phyloP scores from a whole-genome alignment of 2,329 filamentous ascomycete species.

The Colletotrichum shisoi region DNA sequence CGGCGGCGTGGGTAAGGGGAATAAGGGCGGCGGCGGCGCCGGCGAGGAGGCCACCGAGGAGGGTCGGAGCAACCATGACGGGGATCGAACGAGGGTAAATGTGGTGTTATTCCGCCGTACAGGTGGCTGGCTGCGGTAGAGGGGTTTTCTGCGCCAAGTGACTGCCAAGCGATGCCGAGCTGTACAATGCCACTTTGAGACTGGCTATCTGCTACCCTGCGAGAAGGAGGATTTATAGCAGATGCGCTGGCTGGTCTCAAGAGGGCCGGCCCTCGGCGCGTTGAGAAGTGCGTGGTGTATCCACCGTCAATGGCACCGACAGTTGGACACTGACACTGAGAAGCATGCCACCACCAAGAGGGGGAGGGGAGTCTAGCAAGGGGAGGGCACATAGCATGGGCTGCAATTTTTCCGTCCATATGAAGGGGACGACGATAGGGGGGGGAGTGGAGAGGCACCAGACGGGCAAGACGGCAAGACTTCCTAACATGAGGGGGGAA shows the following conservation, averaged over 20 bases:
- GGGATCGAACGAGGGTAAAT: not conserved
- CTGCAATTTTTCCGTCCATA: slow-evolving; percentile 33
- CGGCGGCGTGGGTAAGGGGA: slow-evolving; percentile 27
- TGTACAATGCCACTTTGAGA: not conserved
- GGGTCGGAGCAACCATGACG: slow-evolving; percentile 32
- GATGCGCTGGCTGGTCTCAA: not conserved
- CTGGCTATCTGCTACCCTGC: slow-evolving; percentile 1
- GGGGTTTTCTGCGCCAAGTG: slow-evolving; percentile 18
- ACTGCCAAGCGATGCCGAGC: slow-evolving; percentile 29
- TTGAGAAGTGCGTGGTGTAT: slow-evolving; percentile 1
- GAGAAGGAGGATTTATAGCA: slow-evolving; percentile 34
- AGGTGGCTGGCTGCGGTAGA: not conserved
- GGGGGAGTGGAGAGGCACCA: too few relatives aligned
- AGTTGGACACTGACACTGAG: slow-evolving; percentile 10
- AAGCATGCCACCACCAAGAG: slow-evolving; percentile 6
- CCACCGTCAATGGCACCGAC: slow-evolving; percentile 26
- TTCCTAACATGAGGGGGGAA: slow-evolving; percentile 1
- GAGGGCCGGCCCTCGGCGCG: not conserved
- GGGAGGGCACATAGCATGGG: slow-evolving; percentile 20
- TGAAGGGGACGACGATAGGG: slow-evolving; percentile 4
- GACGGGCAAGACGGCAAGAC: not conserved
- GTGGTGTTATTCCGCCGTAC: not conserved
- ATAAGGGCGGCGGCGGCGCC: slow-evolving; percentile 37
- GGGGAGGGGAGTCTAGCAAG: slow-evolving; percentile 23
- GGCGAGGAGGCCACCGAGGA: slow-evolving; percentile 35